Evolutionary conservation across 2,329 filamentous ascomycete species (phyloP), one percentile per base, ranked within the genome.

Genomic region (Fusarium pseudoanthophilum): DNA sequence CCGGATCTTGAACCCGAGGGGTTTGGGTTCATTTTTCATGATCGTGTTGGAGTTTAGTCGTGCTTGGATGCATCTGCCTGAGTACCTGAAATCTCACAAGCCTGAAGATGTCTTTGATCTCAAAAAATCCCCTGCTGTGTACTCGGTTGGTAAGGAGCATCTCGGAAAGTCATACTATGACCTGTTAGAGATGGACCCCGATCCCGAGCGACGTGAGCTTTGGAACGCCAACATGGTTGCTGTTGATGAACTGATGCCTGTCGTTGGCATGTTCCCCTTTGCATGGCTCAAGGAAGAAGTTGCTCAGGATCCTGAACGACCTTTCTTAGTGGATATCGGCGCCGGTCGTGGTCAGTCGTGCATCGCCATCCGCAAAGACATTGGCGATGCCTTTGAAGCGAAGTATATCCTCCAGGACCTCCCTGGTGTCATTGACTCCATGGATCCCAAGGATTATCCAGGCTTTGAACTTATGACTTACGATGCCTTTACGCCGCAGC

Each of bases 241-340:
- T 51, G 75, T 79, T 24, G 79, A 80, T 21, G 74, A 80, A 55
- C 55, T 80, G 26, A 82, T 82, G 75, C 80, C 80, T 13, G 78
- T 82, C 20, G 45, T 70, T 6, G 80, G 80, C 56, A 82, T 82
- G 80, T 82, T 82, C n/a, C 80, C 79, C 2, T 82, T 80, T 56
- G 64, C 70, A 3, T 74, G 78, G 5, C 68, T 82, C 6, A 77
- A 76, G 55, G 74, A 77, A 4, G 75, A 78, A 30, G 79, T 80
- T 6, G 69, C 78, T 28, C 66, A 75, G 51, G 75, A 80, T 18
- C 80, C 79, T 0, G 74, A 77, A 24, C 73, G 80, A 7, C 69
- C 79, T 2, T 80, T 77, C 52, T 60, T 82, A 20, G 79, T 81
- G 18, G 80, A 82, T 40, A 74, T 81, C 2, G 80, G 78, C 8